These are phyloP conservation scores for Sabuloglossum arenarium DNA, from an alignment of 495 filamentous ascomycete genomes.

Conservation along the genomic window DNA sequence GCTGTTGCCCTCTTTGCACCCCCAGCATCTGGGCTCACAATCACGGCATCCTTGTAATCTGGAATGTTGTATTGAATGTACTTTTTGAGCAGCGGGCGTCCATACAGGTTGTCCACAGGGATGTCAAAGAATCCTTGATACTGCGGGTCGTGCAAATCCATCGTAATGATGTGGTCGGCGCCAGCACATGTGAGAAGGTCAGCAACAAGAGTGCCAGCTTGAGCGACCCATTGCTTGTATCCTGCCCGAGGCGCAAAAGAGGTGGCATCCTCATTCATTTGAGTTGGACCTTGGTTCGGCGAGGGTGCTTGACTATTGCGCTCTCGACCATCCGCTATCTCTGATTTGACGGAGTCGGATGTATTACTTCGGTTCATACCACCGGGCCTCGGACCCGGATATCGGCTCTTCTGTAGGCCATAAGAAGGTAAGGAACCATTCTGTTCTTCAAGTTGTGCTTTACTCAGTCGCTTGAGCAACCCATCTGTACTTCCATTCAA, in stretches of 20 bases:
- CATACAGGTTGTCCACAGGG: constrained; percentile 91
- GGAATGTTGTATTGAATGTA: constrained; percentile 83
- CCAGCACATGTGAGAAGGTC: constrained; percentile 90
- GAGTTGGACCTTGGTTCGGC: neutral
- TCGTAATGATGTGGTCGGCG: constrained; percentile 90
- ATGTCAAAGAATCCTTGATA: constrained; percentile 99
- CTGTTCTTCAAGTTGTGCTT: constrained; percentile 30
- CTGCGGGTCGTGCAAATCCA: constrained; percentile 94
- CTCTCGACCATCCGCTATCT: constrained; percentile 9
- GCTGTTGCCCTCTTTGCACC: constrained; percentile 94
- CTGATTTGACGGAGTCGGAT: constrained; percentile 31
- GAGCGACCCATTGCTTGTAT: constrained; percentile 96
- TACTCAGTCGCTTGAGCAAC: constrained; percentile 43
- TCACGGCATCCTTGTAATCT: constrained; percentile 67
- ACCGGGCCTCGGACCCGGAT: constrained; percentile 3
- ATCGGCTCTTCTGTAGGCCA: neutral
- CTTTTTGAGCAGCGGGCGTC: constrained; percentile 62
- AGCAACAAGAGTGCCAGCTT: constrained; percentile 86
- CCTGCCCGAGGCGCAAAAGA: constrained; percentile 65
- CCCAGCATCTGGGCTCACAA: constrained; percentile 91
- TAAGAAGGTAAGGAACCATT: constrained; percentile 7
- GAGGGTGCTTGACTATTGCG: neutral
- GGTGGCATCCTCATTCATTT: constrained; percentile 2
- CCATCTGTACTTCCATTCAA: constrained; percentile 38
- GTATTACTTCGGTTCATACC: constrained; percentile 35